Conservation (phyloP, 768 basidiomycete genomes). For the Pleurotus eryngii region DNA sequence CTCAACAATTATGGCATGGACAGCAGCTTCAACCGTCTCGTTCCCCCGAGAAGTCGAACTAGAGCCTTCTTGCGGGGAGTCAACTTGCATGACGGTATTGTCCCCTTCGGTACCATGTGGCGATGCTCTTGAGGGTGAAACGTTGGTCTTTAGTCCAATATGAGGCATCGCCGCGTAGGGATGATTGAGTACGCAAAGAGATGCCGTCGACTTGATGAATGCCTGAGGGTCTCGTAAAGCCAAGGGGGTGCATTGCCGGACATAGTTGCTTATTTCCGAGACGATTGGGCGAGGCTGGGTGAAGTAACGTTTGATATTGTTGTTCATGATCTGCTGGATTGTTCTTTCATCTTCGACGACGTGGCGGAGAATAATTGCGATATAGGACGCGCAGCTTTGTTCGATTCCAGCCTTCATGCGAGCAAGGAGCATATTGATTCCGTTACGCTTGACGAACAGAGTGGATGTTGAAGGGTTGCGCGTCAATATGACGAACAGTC, state of each 20-base stretch:
- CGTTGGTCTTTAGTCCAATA: constrained; percentile 46
- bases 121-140: constrained; percentile 21
- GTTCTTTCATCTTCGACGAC: constrained; percentile 73
- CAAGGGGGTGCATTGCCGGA: constrained; percentile 72
- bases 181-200: constrained; percentile 68
- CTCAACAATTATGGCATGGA: constrained; percentile 74
- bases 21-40: constrained; percentile 53
- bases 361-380: constrained; percentile 89
- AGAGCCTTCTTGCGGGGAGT: constrained; percentile 22
- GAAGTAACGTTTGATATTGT: constrained; percentile 81
- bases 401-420: constrained; percentile 62
- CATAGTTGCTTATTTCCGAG: constrained; percentile 68
- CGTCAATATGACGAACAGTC: constrained; percentile 83
- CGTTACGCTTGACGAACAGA: constrained; percentile 67
- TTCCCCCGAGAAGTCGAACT: constrained; percentile 20
- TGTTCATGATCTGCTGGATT: constrained; percentile 71
- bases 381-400: constrained; percentile 73
- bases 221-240: constrained; percentile 76
- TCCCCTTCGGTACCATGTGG: constrained; percentile 21
- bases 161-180: constrained; percentile 58
- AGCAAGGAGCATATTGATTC: constrained; percentile 60
- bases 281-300: constrained; percentile 62
- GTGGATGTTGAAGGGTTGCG: constrained; percentile 62
- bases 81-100: constrained; percentile 58
- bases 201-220: constrained; percentile 73